phyloP scores from a whole-genome alignment of 129 eudicot genomes.

The Chrysanthemum makinoi region DNA sequence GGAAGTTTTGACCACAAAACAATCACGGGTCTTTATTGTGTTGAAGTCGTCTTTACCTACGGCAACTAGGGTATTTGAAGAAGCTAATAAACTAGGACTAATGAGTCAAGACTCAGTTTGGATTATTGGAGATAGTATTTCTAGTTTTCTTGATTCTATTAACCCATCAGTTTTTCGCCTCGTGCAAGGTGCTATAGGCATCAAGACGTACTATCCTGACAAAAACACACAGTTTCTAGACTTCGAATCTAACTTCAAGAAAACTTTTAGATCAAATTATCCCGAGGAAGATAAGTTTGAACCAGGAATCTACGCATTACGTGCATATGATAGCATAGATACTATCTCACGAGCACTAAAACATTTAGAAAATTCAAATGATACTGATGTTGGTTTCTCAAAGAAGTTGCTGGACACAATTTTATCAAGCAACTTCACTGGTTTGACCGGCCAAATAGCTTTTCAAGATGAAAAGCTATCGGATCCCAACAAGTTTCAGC shows the following conservation, averaged over 20 bases:
- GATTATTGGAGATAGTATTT: constrained; percentile 38
- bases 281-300: constrained; percentile 37
- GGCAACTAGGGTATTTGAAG: constrained; percentile 41
- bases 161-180: constrained; percentile 31
- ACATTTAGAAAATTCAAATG: constrained; percentile 17
- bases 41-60: constrained; percentile 31
- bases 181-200: constrained; percentile 46
- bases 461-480: constrained; percentile 31
- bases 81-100: constrained; percentile 46
- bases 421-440: constrained; percentile 34
- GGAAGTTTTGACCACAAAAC: constrained; percentile 19
- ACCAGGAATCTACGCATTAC: constrained; percentile 45
- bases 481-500: constrained; percentile 10
- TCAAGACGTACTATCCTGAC: constrained; percentile 32
- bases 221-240: constrained; percentile 16
- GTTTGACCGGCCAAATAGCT: constrained; percentile 32
- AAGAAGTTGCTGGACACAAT: constrained; percentile 30
- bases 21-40: constrained; percentile 48
- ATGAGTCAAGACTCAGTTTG: constrained; percentile 49
- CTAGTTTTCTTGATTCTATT: constrained; percentile 44
- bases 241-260: constrained; percentile 33
- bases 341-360: constrained; percentile 32
- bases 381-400: background rate
- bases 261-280: constrained; percentile 31
- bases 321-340: constrained; percentile 45